Percentiles rank a stretch among this genome's conserved stretches.
phyloP scores from a whole-genome alignment of 352 stramenopile genomes.

The Globisporangium acanthophoron region DNA sequence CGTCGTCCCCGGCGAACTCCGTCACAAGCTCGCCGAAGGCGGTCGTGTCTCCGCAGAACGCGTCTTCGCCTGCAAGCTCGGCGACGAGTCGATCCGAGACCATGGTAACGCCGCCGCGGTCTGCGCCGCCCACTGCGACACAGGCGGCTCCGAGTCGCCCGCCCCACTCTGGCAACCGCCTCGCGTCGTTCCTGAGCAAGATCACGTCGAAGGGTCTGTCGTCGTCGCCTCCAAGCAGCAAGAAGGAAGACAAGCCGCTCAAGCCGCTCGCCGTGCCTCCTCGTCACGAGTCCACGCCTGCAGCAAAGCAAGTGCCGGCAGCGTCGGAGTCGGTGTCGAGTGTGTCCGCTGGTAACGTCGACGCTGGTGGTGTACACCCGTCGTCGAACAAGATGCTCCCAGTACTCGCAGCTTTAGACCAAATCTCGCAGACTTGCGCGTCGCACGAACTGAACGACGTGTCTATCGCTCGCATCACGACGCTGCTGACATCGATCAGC shows the following conservation, averaged over 20 bases:
- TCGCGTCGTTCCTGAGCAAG: constrained; percentile 30
- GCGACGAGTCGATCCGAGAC: background rate
- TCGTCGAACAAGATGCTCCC: constrained; percentile 26
- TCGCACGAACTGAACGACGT: constrained; percentile 58
- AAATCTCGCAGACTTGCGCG: constrained; percentile 49
- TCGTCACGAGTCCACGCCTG: background rate
- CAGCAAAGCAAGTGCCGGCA: background rate
- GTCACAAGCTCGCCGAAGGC: constrained; percentile 16
- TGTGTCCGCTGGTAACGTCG: background rate
- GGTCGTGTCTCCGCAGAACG: constrained; percentile 6
- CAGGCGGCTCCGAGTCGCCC: constrained; percentile 2
- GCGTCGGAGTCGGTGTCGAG: background rate
- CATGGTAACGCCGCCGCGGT: background rate
- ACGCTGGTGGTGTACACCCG: background rate
- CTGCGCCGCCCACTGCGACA: background rate
- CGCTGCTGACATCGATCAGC: constrained; percentile 55
- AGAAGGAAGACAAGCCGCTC: background rate
- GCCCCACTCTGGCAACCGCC: constrained; percentile 20
- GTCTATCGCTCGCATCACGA: constrained; percentile 56
- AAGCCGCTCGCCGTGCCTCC: constrained; percentile 1
- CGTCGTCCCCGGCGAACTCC: constrained; percentile 22
- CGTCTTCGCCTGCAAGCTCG: background rate
- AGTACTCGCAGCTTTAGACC: constrained; percentile 35
- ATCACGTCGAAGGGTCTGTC: constrained; percentile 11
- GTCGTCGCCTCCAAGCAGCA: constrained; percentile 2